Base-by-base conservation (phyloP, 2,329 filamentous ascomycete genomes). In the Neopestalotiopsis sp. region DNA sequence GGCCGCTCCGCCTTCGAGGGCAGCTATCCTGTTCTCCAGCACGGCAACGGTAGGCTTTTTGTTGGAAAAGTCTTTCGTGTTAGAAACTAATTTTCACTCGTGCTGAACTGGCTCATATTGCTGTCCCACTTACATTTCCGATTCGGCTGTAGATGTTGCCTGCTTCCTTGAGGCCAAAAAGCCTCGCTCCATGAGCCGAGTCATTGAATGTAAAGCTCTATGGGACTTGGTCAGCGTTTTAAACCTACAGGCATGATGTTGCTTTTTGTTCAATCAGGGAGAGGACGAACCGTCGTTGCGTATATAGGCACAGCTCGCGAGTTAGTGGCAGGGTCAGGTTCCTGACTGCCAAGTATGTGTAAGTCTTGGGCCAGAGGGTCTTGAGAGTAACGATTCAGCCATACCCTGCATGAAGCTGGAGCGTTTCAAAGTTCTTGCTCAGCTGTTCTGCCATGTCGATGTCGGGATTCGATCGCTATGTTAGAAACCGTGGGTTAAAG, bases 91-190 rank as follows among this genome's bases (percentile, higher is more conserved):
- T 28, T 28, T 1, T 28, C 24, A 28, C 34, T 38, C 34, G 34
- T 38, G 10, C n/a, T 30, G 9, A 1, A 30, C 4, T 34, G 6
- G 32, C 34, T 12, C 14, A 62, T 3, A 66, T 69, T 24, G 24
- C 4, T 12, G 30, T 69, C 12, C 40, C 14, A 82, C 89, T 78
- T 77, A 94, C 93, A 82, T 98, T 98, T 92, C 93, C 94, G 76
- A 99, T 94, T 72, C 96, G 94, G 80, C 92, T 96, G 87, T 99
- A 99, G 81, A 98, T 97, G 84, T 98, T 98, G 82, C 95, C 96
- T 76, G 94, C 92, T 83, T 98, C 94, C 85, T 98, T 97, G 81
- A 99, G 93, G 78, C 94, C 93, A 79, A 99, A 99, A 57, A 99
- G 91, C 80, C 94, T 91, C 68, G 96, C 96, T 71, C 94, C 96